Evolutionary conservation across 768 basidiomycete genomes (phyloP), one percentile per base, ranked within the genome.

Genomic region (Guyanaporus albipodus): DNA sequence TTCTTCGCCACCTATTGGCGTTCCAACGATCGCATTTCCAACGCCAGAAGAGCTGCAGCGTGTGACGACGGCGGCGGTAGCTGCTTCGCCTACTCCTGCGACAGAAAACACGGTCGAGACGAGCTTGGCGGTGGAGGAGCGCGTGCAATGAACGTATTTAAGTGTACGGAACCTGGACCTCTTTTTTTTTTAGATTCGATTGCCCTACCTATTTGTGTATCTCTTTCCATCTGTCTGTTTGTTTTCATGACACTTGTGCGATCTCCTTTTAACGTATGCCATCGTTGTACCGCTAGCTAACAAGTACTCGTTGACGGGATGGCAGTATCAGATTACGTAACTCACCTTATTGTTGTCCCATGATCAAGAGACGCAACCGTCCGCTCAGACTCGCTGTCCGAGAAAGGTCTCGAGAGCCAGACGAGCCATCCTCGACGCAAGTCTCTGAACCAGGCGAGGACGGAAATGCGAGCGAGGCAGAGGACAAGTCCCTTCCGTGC

Each of bases 301-400:
- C 11, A 28, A 28, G 27, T 28, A 28, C 10, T 28, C 12, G 27
- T 28, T 28, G 27, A 28, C 27, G 12, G 7, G 12, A 11, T 28
- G 9, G 27, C 27, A 12, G 8, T 4, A 5, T 32, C 15, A 17
- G n/a, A 8, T 54, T 57, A 57, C 38, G 24, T 57, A 47, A 57
- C 33, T 6, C 17, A 26, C 10, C 15, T 7, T 17, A 23, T 10
- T 27, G 18, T 6, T 19, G 8, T 41, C 54, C n/a, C 60, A 81
- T 85, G 76, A 85, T 90, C 73, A 89, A 80, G 72, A 86, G 80
- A 68, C 83, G 87, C 28, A 74, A 68, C 41, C 79, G 87, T 32
- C 87, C 87, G 29, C n/a, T n/a, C 81, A 80, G 56, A 70, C 75
- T 21, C 73, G 74, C 26, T n/a, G 55, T 76, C 18, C 75, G 87